Percentiles rank a stretch among this genome's conserved stretches.
Conservation (phyloP, 2,329 filamentous ascomycete genomes). For the Raffaelea albimanens region DNA sequence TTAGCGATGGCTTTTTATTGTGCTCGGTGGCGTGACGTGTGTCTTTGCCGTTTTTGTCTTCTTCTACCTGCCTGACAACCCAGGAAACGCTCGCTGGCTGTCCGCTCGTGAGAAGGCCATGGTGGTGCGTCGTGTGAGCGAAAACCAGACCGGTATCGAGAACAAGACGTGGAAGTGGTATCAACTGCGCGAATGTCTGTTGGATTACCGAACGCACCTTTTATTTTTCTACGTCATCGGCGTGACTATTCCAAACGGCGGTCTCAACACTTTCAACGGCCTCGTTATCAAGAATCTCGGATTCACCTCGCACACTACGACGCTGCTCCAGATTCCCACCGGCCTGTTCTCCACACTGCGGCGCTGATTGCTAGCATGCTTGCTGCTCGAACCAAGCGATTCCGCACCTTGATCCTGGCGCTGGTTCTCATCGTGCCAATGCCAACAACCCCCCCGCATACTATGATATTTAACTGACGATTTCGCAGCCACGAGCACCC, state of each 20-base stretch:
- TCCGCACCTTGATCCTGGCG: not conserved
- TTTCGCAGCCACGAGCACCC: not conserved
- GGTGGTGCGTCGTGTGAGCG: constrained; percentile 42
- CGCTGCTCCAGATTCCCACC: constrained; percentile 27
- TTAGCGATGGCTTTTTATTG: constrained; percentile 61
- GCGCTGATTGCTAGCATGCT: not conserved
- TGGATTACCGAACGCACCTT: constrained; percentile 49
- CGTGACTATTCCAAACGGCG: constrained; percentile 46
- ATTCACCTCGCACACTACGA: constrained; percentile 29
- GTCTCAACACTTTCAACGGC: constrained; percentile 49
- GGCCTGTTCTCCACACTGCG: constrained; percentile 13
- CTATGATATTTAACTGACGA: too few species aligned
- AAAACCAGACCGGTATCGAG: constrained; percentile 51
- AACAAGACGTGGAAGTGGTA: constrained; percentile 44
- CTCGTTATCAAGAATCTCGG: constrained; percentile 51
- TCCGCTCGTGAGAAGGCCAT: constrained; percentile 40
- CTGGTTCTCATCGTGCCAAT: not conserved
- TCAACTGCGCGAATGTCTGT: constrained; percentile 46
- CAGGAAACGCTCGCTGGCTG: constrained; percentile 42
- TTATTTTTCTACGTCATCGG: constrained; percentile 45
- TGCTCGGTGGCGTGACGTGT: constrained; percentile 50
- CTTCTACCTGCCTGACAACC: constrained; percentile 47
- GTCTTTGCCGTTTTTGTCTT: constrained; percentile 50
- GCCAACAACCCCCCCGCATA: not conserved
- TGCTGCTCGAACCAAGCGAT: not conserved